Evolutionary conservation across 768 basidiomycete genomes (phyloP), one percentile per base, ranked within the genome.

Genomic region (Mycena vulgaris): DNA sequence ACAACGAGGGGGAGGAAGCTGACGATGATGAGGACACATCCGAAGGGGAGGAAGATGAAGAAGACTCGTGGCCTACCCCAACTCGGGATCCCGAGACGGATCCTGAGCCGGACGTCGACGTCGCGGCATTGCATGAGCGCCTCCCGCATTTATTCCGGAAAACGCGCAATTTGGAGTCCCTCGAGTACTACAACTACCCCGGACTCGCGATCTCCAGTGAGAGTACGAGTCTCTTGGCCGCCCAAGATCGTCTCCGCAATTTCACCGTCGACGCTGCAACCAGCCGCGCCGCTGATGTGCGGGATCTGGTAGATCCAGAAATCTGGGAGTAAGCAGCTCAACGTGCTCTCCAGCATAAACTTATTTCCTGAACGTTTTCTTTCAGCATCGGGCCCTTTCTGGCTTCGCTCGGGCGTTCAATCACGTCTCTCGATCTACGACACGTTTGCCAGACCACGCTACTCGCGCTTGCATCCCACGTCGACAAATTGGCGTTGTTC

Each of bases 401-500:
- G 1, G 58, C 35, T 9, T 39, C 69, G 4, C 33, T 75, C 39
- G 74, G 66, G 0, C 65, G 70, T 0, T 66, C 62, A 6, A 53
- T 72, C 13, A 69, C 49, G 3, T 58, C 70, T n/a, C 65, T 75
- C 16, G 57, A 72, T 16, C 63, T 75, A 2, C 72, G 68, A 1
- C 39, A 70, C 37, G 51, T 66, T 17, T 59, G 60, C 40, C 63
- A 68, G 47, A 64, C 59, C 10, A 45, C 45, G 48, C 45, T 68
- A 47, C 53, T n/a, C 25, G 31, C 35, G 19, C 59, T 75, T 23
- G 25, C 37, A 8, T 51, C 67, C 5, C 45, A 72, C 17, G 21
- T n/a, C 10, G 19, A 71, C 7, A 16, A 35, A 6, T 65, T 75
- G 30, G 27, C 66, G 2, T 48, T 66, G 3, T 77, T 65, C 31